Evolutionary conservation across 192 early-diverging fungal species (phyloP), one percentile per base, ranked within the genome.

Genomic region (Backusella circina): DNA sequence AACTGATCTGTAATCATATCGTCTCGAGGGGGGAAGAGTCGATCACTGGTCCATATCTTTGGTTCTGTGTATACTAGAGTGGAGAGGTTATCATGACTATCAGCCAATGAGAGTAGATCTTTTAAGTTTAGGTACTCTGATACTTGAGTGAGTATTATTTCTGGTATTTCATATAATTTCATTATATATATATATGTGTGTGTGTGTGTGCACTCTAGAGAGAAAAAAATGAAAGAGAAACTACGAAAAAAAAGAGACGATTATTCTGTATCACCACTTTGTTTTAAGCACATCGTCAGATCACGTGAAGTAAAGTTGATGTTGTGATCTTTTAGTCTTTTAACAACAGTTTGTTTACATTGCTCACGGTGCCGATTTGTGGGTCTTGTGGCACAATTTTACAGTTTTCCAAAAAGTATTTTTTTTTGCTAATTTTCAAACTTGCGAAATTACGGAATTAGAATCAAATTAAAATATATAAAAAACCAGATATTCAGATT

Each of bases 11-110:
- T 78, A 10, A 78, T 69, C 13, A 33, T 31, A 16, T n/a, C 33
- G 36, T 78, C 77, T 38, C 51, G 51, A 23, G 32, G 44, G 7
- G 77, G 77, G 47, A 78, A 78, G 16, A 78, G 38, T 15, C 66
- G 28, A 15, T 70, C 30, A 13, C 38, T 41, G 3, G 35, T n/a
- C 77, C 77, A 78, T 1, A 78, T 44, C 5, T 39, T 41, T 15
- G 77, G 71, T n/a, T 73, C 67, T 23, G 69, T 30, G 41, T 69
- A 78, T 8, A 78, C 28, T 16, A 78, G 2, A 10, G 18, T 12
- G 9, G 26, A 67, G 8, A 78, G 28, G 18, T 28, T 32, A 10
- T 15, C 35, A 69, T 69, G 41, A 18, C 32, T 33, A 12, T 70
- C 36, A 23, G 68, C 75, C 21, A 76, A 50, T 21, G 30, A 30